phyloP scores from a whole-genome alignment of 805 yeast species.

The Yarrowia hollandica region DNA sequence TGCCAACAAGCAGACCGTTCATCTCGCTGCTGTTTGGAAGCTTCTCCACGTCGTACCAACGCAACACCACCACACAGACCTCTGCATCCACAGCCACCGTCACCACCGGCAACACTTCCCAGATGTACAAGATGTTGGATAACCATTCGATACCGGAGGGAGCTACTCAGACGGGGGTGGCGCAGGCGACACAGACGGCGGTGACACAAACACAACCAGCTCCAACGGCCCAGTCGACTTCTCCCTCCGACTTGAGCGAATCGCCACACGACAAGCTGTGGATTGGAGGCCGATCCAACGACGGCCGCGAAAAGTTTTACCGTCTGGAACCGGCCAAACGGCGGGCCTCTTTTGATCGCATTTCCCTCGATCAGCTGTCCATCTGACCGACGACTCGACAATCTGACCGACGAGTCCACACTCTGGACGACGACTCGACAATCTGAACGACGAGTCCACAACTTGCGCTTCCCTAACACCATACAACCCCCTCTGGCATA shows the following conservation, averaged over 20 bases:
- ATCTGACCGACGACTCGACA: not conserved
- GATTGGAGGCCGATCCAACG: constrained; percentile 38
- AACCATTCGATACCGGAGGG: constrained; percentile 14
- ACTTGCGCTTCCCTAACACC: no score
- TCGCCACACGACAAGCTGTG: constrained; percentile 37
- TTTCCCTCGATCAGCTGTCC: constrained; percentile 33
- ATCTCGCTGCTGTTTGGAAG: constrained; percentile 25
- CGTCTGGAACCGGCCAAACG: constrained; percentile 35
- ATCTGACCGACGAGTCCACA: no score
- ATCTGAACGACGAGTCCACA: no score
- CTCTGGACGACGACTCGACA: no score
- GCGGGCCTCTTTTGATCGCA: constrained; percentile 34
- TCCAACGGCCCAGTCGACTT: not conserved
- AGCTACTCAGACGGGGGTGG: not conserved
- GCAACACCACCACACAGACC: constrained; percentile 18
- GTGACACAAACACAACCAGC: not conserved
- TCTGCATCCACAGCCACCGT: constrained; percentile 5
- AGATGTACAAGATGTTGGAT: constrained; percentile 23
- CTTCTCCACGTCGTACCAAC: constrained; percentile 25
- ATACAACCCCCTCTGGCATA: not conserved
- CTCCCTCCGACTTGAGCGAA: not conserved
- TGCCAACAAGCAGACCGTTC: constrained; percentile 25
- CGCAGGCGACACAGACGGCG: not conserved
- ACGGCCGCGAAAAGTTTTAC: constrained; percentile 37
- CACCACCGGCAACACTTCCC: constrained; percentile 15